Base-by-base conservation (phyloP, 176 grass and related monocot species). In the Secale cereale region DNA sequence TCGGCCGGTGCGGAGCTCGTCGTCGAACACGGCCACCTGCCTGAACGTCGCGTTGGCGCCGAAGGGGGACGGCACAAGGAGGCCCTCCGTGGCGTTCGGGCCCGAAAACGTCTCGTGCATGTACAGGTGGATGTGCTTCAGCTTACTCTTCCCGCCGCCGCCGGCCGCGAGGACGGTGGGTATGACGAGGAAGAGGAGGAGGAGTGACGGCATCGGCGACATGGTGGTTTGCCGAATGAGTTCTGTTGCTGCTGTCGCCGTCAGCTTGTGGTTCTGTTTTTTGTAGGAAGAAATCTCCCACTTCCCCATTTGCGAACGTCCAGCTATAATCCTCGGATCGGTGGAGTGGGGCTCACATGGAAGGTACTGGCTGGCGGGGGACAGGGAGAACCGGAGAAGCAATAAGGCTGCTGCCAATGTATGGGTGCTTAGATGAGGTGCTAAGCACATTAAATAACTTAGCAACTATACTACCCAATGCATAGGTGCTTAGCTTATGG, bases 71-170 rank as follows among this genome's bases (percentile, higher is more conserved):
- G 32, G 6, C 28, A 16, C 62, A 4, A 85, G 3, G 29, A 3
- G 46, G 15, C 31, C 61, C 62, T 16, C 62, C 1, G 63, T 85
- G 63, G 61, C 83, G 62, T 85, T 85, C 30, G 63, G 13, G 19
- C 83, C 62, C 28, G 46, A n/a, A 23, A 78, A 56, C 6, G 64
- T 67, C 48, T 85, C 74, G 32, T 85, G 83, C 59, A 70, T 50
- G 63, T 78, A 85, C 1, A 78, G 40, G 61, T 10, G 83, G 30
- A 85, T 64, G 29, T 70, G 83, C n/a, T 19, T 70, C 10, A 60
- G 41, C 14, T 85, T 43, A 12, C 0, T 15, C 22, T 23, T 23
- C 3, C 16, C 59, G 15, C 13, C 65, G 30, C 3, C 64, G 56
- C 10, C 5, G 12, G 73, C 28, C 16, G 31, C 20, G 2, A 15